Evolutionary conservation across 768 basidiomycete species (phyloP).

Genomic region (Hericium rajendrae): DNA sequence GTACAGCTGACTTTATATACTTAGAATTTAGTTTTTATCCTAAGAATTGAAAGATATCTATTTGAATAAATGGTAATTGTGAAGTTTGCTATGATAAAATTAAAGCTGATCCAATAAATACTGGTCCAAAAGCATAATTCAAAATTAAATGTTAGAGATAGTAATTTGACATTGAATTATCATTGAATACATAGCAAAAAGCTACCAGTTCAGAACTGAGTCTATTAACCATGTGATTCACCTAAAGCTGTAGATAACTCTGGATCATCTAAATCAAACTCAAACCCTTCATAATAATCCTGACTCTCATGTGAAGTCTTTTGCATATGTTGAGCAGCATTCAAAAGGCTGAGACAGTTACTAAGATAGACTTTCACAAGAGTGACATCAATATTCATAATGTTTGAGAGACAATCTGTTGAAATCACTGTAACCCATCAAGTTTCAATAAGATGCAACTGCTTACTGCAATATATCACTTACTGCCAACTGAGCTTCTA

Average conservation of each 20-base stretch:
- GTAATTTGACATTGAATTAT: not conserved
- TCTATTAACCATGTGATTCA: not conserved
- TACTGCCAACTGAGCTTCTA: not conserved
- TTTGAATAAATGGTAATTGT: not conserved
- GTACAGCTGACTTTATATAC: too few species aligned
- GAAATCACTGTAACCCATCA: not conserved
- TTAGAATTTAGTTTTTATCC: too few species aligned
- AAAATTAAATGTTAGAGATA: not conserved
- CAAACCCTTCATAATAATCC: conserved; percentile 57
- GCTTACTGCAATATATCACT: not conserved
- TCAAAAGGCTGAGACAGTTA: not conserved
- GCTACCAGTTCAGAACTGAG: not conserved
- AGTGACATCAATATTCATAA: not conserved
- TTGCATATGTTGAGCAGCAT: conserved; percentile 11
- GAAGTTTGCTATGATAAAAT: not conserved
- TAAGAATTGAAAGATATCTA: too few species aligned
- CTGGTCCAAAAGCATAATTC: not conserved
- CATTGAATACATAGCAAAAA: not conserved
- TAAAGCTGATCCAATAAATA: not conserved
- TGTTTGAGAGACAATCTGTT: not conserved
- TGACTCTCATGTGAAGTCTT: conserved; percentile 63
- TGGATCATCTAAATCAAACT: conserved; percentile 55
- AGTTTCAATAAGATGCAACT: not conserved
- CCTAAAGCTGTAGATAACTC: conserved; percentile 42
- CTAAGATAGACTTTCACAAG: not conserved